phyloP scores from a whole-genome alignment of 139 green algal genomes.

The Bryopsis sp. region DNA sequence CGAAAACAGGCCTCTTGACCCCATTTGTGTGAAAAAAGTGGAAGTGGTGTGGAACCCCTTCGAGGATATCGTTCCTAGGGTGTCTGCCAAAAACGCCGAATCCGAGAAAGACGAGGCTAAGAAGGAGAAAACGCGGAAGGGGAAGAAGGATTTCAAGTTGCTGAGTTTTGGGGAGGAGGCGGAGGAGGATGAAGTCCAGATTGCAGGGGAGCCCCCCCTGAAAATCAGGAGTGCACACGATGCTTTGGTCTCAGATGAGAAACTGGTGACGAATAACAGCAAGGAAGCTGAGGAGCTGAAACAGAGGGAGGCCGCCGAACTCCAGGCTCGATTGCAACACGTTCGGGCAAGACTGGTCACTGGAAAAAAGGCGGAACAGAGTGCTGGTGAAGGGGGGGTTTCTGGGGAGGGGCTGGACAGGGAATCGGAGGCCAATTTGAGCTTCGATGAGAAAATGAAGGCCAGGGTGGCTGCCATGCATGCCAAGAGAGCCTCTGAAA shows the following conservation, averaged over 20 bases:
- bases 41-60: conserved; percentile 95
- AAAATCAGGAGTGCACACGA: conserved; percentile 64
- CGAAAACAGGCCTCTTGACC: conserved; percentile 13
- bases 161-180: conserved; percentile 78
- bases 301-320: neutral
- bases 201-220: neutral
- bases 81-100: neutral
- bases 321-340: neutral
- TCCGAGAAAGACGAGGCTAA: conserved; percentile 20
- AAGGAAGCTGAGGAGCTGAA: neutral
- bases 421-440: no score
- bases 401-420: no score
- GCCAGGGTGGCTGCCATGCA: no score
- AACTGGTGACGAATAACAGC: conserved; percentile 1
- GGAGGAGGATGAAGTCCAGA: conserved; percentile 51
- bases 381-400: no score
- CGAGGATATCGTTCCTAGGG: conserved; percentile 77
- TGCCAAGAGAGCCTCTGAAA: no score
- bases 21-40: conserved; percentile 9
- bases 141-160: conserved; percentile 51
- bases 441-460: no score
- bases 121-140: conserved; percentile 29
- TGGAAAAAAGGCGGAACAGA: no score
- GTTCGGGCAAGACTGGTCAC: no score
- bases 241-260: conserved; percentile 40